phyloP scores from a whole-genome alignment of 2,329 filamentous ascomycete species.

The Monilinia vaccinii-corymbosi region DNA sequence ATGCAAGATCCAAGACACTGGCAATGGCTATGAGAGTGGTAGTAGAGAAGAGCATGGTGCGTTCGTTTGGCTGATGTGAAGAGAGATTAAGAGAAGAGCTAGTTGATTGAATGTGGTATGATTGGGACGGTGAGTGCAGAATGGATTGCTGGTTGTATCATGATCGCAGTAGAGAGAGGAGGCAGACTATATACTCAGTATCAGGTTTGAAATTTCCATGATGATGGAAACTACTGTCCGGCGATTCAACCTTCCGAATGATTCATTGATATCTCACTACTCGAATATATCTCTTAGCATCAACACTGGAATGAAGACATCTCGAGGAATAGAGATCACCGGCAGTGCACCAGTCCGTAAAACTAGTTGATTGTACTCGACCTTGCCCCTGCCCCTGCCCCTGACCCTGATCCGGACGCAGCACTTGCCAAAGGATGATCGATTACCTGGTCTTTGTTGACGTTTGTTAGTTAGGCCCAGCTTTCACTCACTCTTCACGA shows the following conservation, averaged over 20 bases:
- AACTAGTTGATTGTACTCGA: not conserved
- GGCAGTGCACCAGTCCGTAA: not conserved
- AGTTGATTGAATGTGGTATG: not conserved
- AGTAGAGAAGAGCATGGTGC: slow-evolving; percentile 24
- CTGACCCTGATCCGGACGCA: not conserved
- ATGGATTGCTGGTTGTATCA: not conserved
- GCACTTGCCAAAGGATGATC: not conserved
- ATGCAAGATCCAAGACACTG: slow-evolving; percentile 10
- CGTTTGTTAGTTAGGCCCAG: not conserved
- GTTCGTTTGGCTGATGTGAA: not conserved
- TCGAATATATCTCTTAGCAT: not conserved
- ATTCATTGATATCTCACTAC: not conserved
- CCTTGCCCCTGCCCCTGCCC: no score
- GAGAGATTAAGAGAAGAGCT: not conserved
- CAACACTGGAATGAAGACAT: no score
- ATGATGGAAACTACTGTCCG: not conserved
- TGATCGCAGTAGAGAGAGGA: not conserved
- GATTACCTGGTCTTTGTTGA: not conserved
- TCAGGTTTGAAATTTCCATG: not conserved
- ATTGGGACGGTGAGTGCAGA: not conserved
- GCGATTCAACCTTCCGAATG: not conserved
- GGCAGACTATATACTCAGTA: not conserved
- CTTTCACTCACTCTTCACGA: not conserved
- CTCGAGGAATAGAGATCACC: slow-evolving; percentile 1
- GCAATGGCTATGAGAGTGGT: slow-evolving; percentile 14